A percentile compares a stretch with the other conserved stretches of the same genome.
Evolutionary conservation across 495 filamentous ascomycete genomes (phyloP).

Genomic region (Podospora tetraspora): DNA sequence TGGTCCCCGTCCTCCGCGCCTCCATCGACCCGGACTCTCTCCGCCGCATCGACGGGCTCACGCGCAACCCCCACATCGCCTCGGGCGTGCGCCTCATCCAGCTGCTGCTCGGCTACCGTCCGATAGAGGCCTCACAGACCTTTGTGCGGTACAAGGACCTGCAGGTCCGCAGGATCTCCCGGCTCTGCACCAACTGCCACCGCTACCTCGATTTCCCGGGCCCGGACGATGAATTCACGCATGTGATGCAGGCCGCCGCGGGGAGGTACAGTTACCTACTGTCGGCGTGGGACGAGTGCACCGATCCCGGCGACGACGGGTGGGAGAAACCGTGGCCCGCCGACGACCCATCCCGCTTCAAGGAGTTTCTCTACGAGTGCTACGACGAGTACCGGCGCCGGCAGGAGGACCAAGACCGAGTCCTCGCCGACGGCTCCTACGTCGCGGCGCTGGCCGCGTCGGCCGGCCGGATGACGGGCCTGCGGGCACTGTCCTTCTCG

Average conservation of each 20-base stretch:
- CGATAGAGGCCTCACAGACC: background rate
- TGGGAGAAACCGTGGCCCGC: too few relatives aligned
- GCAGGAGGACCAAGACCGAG: background rate
- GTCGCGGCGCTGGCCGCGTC: background rate
- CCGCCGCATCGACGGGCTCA: background rate
- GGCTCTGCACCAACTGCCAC: background rate
- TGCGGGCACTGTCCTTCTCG: background rate
- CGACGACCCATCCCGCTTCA: background rate
- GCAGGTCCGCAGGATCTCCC: background rate
- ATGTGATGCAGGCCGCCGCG: background rate
- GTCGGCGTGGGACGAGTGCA: background rate
- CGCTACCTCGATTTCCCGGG: background rate
- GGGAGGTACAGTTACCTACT: background rate
- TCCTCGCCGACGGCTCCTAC: background rate
- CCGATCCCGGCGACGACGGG: too few relatives aligned
- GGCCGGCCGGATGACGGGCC: background rate
- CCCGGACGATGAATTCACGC: background rate
- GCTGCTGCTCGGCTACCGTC: background rate
- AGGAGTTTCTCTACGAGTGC: background rate
- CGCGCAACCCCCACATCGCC: slow-evolving; percentile 2
- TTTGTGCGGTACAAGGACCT: background rate
- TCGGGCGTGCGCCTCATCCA: background rate
- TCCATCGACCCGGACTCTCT: background rate
- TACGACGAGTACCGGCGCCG: background rate
- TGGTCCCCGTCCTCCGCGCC: background rate